These are phyloP conservation scores for Eragrostis nindensis DNA, from an alignment of 176 grass and related monocot species.

Conservation along the genomic window DNA sequence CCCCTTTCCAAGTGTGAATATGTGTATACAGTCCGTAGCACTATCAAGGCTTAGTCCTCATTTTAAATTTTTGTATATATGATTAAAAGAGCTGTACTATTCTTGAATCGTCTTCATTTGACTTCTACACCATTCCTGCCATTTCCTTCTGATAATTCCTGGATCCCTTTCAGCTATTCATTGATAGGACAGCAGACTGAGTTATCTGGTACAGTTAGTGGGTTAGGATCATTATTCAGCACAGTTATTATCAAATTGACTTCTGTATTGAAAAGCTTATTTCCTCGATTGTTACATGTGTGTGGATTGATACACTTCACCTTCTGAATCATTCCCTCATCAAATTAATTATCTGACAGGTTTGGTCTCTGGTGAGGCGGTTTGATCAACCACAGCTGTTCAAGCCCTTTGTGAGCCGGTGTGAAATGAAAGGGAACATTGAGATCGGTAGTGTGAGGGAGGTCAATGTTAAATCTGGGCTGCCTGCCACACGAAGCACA, in stretches of 20 bases:
- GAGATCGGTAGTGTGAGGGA: conserved; percentile 90
- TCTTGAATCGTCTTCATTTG: conserved; percentile 23
- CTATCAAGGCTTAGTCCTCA: conserved; percentile 20
- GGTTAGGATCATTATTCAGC: conserved; percentile 16
- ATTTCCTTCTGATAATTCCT: conserved; percentile 41
- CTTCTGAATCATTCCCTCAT: conserved; percentile 10
- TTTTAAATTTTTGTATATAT: conserved; percentile 12
- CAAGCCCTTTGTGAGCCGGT: conserved; percentile 96
- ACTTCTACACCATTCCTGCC: conserved; percentile 19
- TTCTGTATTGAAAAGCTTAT: background rate
- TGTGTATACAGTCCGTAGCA: background rate
- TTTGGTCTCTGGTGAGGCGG: conserved; percentile 97
- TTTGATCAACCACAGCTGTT: conserved; percentile 97
- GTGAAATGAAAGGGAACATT: conserved; percentile 78
- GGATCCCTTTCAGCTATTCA: conserved; percentile 1
- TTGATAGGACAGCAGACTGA: conserved; percentile 31
- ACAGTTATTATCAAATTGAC: conserved; percentile 19
- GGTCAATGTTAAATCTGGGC: conserved; percentile 91
- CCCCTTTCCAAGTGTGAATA: conserved; percentile 30
- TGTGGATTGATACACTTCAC: background rate
- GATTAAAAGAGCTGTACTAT: conserved; percentile 40
- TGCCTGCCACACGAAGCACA: conserved; percentile 87
- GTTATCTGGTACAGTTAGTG: conserved; percentile 6
- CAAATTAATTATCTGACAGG: conserved; percentile 48
- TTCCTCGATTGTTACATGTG: background rate